A percentile compares a stretch with the other conserved stretches of the same genome.
phyloP scores from a whole-genome alignment of 2,329 filamentous ascomycete species.

The Simplicillium aogashimaense region DNA sequence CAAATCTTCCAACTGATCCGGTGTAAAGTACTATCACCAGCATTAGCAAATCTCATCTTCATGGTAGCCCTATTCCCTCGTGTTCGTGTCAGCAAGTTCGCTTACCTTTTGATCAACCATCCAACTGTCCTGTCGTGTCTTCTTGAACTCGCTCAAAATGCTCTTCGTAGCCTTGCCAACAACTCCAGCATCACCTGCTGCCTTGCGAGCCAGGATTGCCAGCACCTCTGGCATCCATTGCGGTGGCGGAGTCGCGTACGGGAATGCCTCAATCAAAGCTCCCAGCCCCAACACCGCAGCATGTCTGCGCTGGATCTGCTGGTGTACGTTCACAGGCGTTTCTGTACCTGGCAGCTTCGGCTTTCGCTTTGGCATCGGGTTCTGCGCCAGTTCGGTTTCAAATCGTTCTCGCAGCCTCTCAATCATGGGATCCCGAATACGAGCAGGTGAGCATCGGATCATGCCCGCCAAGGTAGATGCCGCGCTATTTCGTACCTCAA shows the following conservation, averaged over 20 bases:
- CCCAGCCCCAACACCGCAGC: constrained; percentile 88
- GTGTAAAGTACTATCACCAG: constrained; percentile 59
- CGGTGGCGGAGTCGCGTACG: constrained; percentile 87
- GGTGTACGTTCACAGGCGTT: constrained; percentile 60
- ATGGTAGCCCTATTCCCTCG: too few species aligned
- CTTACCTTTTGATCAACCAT: constrained; percentile 92
- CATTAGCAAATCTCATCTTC: constrained; percentile 15
- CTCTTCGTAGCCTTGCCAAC: constrained; percentile 94
- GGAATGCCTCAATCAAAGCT: constrained; percentile 88
- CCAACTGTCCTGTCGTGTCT: constrained; percentile 98
- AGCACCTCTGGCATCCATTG: constrained; percentile 89
- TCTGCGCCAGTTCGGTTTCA: constrained; percentile 64
- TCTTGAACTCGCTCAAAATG: constrained; percentile 95
- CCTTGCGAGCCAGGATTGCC: constrained; percentile 72
- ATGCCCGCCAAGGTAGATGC: constrained; percentile 89
- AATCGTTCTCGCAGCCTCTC: constrained; percentile 68
- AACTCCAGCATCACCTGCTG: constrained; percentile 80
- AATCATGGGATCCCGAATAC: constrained; percentile 71
- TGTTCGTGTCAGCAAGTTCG: constrained; percentile 8
- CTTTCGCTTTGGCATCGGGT: constrained; percentile 74
- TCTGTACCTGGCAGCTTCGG: constrained; percentile 52
- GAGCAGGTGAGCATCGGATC: constrained; percentile 87
- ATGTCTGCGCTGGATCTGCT: constrained; percentile 72
- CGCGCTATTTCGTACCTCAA: constrained; percentile 91
- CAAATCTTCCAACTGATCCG: constrained; percentile 87